These are phyloP conservation scores for Sugiyamaella smithiae DNA, from an alignment of 805 yeast genomes.

Conservation along the genomic window DNA sequence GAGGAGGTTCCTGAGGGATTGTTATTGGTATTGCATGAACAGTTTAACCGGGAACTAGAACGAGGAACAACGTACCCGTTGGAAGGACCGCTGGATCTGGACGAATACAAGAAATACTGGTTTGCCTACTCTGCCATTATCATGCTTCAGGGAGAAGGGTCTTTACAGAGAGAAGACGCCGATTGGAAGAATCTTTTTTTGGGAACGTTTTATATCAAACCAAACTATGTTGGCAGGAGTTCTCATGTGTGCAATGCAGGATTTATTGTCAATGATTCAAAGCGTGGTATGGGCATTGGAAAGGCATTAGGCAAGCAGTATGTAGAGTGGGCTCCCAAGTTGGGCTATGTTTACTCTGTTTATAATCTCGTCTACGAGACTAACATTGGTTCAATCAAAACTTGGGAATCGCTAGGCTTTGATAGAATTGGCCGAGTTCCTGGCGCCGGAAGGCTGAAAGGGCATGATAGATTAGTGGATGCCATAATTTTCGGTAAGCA, in stretches of 20 bases:
- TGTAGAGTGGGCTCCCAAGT: conserved; percentile 65
- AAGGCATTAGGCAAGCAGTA: conserved; percentile 64
- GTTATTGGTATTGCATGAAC: conserved; percentile 44
- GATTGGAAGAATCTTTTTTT: conserved; percentile 51
- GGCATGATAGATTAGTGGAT: conserved; percentile 59
- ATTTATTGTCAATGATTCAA: conserved; percentile 59
- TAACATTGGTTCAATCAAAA: conserved; percentile 66
- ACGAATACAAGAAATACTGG: conserved; percentile 64
- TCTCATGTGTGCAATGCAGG: conserved; percentile 89
- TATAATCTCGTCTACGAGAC: conserved; percentile 85
- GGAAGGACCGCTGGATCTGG: conserved; percentile 37
- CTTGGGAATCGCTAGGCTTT: conserved; percentile 85
- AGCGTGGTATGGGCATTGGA: conserved; percentile 71
- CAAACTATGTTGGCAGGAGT: conserved; percentile 82
- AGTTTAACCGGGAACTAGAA: conserved; percentile 64
- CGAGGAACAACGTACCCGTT: conserved; percentile 67
- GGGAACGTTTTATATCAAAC: conserved; percentile 80
- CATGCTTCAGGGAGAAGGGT: conserved; percentile 46
- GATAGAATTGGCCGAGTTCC: conserved; percentile 72
- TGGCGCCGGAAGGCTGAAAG: conserved; percentile 71
- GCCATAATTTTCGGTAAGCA: conserved; percentile 67
- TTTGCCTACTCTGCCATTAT: conserved; percentile 64
- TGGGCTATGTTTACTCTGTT: conserved; percentile 80
- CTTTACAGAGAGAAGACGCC: conserved; percentile 17
- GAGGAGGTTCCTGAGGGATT: conserved; percentile 51